phyloP scores from a whole-genome alignment of 129 eudicot species.

The Helianthus tuberosus region DNA sequence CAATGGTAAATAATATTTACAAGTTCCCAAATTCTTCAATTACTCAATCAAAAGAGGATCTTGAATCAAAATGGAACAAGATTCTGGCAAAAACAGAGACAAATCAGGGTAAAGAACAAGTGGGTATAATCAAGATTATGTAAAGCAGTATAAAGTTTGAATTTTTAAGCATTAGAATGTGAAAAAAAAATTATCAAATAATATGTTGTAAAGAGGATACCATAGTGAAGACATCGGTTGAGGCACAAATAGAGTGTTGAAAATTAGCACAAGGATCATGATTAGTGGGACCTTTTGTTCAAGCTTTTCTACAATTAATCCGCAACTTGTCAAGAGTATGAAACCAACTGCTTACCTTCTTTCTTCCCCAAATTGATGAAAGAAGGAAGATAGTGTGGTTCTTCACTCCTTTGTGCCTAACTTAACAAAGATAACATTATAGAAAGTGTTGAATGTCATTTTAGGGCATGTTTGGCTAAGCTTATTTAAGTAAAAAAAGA shows the following conservation, averaged over 20 bases:
- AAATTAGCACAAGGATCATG: neutral
- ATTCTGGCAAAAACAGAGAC: no score
- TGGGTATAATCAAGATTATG: constrained; percentile 20
- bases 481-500: no score
- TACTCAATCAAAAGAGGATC: constrained; percentile 19
- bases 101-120: constrained; percentile 9
- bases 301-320: no score
- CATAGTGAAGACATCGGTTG: neutral
- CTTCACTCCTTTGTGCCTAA: neutral
- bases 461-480: no score
- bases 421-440: neutral
- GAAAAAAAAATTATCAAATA: neutral
- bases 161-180: neutral
- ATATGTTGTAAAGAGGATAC: neutral
- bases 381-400: neutral
- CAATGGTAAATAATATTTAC: constrained; percentile 26
- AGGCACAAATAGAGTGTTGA: constrained; percentile 24
- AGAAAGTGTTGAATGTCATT: no score
- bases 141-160: constrained; percentile 19
- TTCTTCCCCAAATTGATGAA: neutral
- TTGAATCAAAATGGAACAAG: constrained; percentile 23
- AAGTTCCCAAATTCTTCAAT: neutral
- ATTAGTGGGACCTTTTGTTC: constrained; percentile 19
- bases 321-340: constrained; percentile 31
- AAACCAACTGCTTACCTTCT: constrained; percentile 36